These are phyloP conservation scores for Anthracocystis walkeri DNA, from an alignment of 1,284 basidiomycete genomes.

Conservation along the genomic window DNA sequence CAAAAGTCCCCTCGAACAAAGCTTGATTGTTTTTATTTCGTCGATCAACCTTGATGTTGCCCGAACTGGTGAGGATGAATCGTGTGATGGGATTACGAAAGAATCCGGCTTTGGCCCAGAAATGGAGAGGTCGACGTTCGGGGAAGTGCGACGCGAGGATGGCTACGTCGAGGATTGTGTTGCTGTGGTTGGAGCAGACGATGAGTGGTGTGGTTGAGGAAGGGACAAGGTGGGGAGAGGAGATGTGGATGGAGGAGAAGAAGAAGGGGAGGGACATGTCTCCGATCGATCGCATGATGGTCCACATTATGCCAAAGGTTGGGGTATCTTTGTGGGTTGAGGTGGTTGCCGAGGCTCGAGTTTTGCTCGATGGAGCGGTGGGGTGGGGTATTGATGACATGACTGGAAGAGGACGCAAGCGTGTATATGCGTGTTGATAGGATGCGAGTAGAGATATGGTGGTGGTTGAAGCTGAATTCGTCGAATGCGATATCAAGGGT, in stretches of 20 bases:
- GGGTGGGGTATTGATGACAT: slow-evolving; percentile 16
- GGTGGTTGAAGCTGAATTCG: background rate
- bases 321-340: slow-evolving; percentile 15
- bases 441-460: background rate
- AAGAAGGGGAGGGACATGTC: slow-evolving; percentile 53
- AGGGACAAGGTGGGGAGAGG: slow-evolving; percentile 28
- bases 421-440: slow-evolving; percentile 4
- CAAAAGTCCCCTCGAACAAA: slow-evolving; percentile 90
- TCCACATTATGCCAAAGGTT: slow-evolving; percentile 55
- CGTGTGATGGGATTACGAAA: slow-evolving; percentile 77
- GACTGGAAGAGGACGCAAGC: background rate
- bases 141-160: slow-evolving; percentile 77
- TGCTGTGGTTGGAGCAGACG: slow-evolving; percentile 72
- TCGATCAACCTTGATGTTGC: slow-evolving; percentile 95
- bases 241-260: slow-evolving; percentile 45
- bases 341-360: slow-evolving; percentile 18
- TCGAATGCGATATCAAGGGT: slow-evolving; percentile 1
- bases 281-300: slow-evolving; percentile 57
- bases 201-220: slow-evolving; percentile 44
- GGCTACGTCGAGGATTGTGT: slow-evolving; percentile 63
- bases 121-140: slow-evolving; percentile 83
- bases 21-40: slow-evolving; percentile 88
- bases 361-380: background rate
- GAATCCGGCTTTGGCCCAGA: slow-evolving; percentile 84
- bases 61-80: slow-evolving; percentile 84